Percentiles rank a stretch among this genome's conserved stretches.
Evolutionary conservation across 2,329 filamentous ascomycete species (phyloP).

Genomic region (Dactylellina drechsleri): DNA sequence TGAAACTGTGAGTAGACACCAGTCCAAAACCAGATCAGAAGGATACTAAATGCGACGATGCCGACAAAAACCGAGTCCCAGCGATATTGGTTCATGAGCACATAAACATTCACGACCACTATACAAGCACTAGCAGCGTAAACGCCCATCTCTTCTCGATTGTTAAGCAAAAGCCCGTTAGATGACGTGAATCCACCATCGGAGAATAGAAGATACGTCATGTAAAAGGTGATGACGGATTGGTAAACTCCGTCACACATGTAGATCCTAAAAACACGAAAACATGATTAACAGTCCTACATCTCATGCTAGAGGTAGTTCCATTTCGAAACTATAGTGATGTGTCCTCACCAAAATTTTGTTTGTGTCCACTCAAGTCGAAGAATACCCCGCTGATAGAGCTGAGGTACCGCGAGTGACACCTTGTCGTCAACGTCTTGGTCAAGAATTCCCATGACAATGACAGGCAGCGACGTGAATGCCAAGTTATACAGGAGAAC

Average conservation of each 20-base stretch:
- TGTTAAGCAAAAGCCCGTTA: slow-evolving; percentile 79
- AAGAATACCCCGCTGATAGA: slow-evolving; percentile 95
- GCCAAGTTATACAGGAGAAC: slow-evolving; percentile 96
- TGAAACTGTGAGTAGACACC: slow-evolving; percentile 79
- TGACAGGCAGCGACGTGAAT: slow-evolving; percentile 93
- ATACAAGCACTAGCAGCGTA: slow-evolving; percentile 87
- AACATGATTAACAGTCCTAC: background rate
- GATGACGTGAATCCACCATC: slow-evolving; percentile 74
- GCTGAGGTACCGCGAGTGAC: slow-evolving; percentile 90
- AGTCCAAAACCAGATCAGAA: slow-evolving; percentile 96
- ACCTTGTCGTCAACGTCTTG: slow-evolving; percentile 96
- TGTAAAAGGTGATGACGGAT: slow-evolving; percentile 90
- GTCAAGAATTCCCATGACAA: slow-evolving; percentile 94
- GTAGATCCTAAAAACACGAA: slow-evolving; percentile 73
- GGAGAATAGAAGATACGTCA: slow-evolving; percentile 82
- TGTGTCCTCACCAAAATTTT: slow-evolving; percentile 87
- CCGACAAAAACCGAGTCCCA: slow-evolving; percentile 97
- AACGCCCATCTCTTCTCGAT: slow-evolving; percentile 84
- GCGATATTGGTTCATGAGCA: slow-evolving; percentile 93
- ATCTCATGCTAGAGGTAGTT: background rate
- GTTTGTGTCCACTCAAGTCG: slow-evolving; percentile 92
- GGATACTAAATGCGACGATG: slow-evolving; percentile 80
- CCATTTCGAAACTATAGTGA: slow-evolving; percentile 1
- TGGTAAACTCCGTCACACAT: slow-evolving; percentile 96
- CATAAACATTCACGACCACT: slow-evolving; percentile 89